Evolutionary conservation across 176 grass and related monocot genomes (phyloP).

Genomic region (Oryza punctata): DNA sequence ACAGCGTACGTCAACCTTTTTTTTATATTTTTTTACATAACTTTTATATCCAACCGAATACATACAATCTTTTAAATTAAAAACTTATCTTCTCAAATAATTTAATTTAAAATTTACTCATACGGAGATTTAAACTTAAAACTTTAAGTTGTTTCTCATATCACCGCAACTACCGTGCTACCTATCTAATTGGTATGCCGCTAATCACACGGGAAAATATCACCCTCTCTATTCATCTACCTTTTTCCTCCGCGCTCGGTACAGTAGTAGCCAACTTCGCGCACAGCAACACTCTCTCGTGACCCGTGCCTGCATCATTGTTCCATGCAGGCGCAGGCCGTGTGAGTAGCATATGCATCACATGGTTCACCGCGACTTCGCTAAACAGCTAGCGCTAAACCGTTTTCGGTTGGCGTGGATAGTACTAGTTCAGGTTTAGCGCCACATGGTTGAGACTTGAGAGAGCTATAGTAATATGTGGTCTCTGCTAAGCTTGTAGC

Average conservation of each 20-base stretch:
- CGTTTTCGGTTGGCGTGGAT: not conserved
- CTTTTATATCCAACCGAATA: too few relatives aligned
- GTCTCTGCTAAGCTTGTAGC: slow-evolving; percentile 9
- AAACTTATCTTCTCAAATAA: too few relatives aligned
- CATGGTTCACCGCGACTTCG: not conserved
- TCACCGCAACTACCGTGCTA: too few relatives aligned
- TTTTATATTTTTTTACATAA: too few relatives aligned
- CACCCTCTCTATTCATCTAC: not conserved
- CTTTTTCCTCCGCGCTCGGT: not conserved
- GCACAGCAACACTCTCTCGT: not conserved
- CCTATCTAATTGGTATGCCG: too few relatives aligned
- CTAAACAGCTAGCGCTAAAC: not conserved
- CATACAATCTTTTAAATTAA: too few relatives aligned
- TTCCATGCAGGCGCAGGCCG: not conserved
- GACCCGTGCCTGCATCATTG: not conserved
- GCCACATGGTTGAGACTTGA: slow-evolving; percentile 14
- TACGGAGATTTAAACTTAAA: too few relatives aligned
- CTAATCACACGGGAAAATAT: not conserved
- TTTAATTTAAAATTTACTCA: too few relatives aligned
- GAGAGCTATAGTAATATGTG: not conserved
- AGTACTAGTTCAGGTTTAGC: not conserved
- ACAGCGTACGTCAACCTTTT: slow-evolving; percentile 8
- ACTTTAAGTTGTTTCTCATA: too few relatives aligned
- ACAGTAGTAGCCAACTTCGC: not conserved
- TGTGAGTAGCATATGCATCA: not conserved